phyloP scores from a whole-genome alignment of 352 stramenopile species.

The Phytopythium mirpurense region DNA sequence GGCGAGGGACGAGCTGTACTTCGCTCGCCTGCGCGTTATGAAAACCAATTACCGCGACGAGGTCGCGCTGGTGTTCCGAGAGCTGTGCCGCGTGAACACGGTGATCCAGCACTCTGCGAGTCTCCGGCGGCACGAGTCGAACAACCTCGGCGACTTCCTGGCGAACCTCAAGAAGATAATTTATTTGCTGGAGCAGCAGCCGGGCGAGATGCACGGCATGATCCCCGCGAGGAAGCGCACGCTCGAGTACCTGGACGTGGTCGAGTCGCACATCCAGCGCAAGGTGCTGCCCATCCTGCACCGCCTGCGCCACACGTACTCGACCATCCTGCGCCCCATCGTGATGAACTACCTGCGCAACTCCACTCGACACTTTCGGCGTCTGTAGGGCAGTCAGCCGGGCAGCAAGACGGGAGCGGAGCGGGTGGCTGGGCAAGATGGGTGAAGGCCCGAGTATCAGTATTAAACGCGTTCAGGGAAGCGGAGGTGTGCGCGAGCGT shows the following conservation, averaged over 20 bases:
- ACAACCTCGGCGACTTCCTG: slow-evolving; percentile 77
- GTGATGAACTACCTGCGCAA: slow-evolving; percentile 78
- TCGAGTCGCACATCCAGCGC: slow-evolving; percentile 80
- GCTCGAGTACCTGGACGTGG: slow-evolving; percentile 71
- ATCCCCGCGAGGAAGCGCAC: slow-evolving; percentile 68
- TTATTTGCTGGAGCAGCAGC: slow-evolving; percentile 85
- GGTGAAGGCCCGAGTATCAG: background rate
- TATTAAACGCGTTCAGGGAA: too few relatives aligned
- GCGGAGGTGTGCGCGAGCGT: too few relatives aligned
- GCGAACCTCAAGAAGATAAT: slow-evolving; percentile 88
- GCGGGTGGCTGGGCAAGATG: too few relatives aligned
- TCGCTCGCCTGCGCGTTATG: slow-evolving; percentile 61
- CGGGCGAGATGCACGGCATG: slow-evolving; percentile 65
- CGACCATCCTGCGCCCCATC: slow-evolving; percentile 68
- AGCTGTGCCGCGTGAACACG: slow-evolving; percentile 75
- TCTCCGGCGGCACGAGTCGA: slow-evolving; percentile 70
- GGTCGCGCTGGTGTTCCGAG: slow-evolving; percentile 72
- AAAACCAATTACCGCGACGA: slow-evolving; percentile 74
- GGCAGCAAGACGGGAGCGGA: background rate
- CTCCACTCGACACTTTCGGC: slow-evolving; percentile 47
- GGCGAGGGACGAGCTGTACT: slow-evolving; percentile 55
- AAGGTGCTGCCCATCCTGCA: slow-evolving; percentile 80
- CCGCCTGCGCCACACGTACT: slow-evolving; percentile 74
- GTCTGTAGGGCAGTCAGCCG: slow-evolving; percentile 11
- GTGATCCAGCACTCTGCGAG: slow-evolving; percentile 78